Evolutionary conservation across 805 yeast species (phyloP), one percentile per base, ranked within the genome.

Genomic region (Yarrowia keelungensis): DNA sequence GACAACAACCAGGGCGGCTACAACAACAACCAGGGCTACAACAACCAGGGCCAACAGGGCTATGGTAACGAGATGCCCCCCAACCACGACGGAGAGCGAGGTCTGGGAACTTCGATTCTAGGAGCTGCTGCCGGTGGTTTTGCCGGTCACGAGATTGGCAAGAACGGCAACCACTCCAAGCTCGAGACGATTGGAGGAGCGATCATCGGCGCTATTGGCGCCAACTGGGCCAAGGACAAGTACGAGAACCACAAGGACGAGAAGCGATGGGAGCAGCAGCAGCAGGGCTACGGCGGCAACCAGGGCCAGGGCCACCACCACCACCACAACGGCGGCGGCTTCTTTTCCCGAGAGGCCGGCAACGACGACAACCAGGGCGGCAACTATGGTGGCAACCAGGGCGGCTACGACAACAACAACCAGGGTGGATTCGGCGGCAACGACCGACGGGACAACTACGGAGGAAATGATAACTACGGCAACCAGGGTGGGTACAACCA

Each of bases 121-220:
- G 69, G 69, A 16, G 69, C 69, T 22, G 69, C 67, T 22, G 69
- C 69, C 22, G 69, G 69, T 14, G 69, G 69, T 14, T 58, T 46
- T 38, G 67, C 67, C 43, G 69, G 69, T 47, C 66, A 67, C 68
- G 39, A 67, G 58, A 39, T 67, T 16, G 66, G 66, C 66, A 53
- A 53, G 59, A 19, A 19, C 56, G 66, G 64, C 45, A 22, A 51
- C 61, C 67, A 65, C 65, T 35, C 50, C 47, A 67, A 58, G 58
- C 68, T 67, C 47, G 56, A 59, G 22, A 67, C 69, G 43, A 47
- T 67, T 59, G 69, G 69, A 1, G 69, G 69, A 2, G 69, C 69
- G 32, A 50, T 67, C 47, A 49, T 62, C 43, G 69, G 69, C 19
- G 69, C 69, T 39, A 47, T 67, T 41, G 69, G 68, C 5, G 69